A percentile compares a stretch with the other conserved stretches of the same genome.
Conservation (phyloP, 2,329 filamentous ascomycete species). For the Arthroderma sp. region DNA sequence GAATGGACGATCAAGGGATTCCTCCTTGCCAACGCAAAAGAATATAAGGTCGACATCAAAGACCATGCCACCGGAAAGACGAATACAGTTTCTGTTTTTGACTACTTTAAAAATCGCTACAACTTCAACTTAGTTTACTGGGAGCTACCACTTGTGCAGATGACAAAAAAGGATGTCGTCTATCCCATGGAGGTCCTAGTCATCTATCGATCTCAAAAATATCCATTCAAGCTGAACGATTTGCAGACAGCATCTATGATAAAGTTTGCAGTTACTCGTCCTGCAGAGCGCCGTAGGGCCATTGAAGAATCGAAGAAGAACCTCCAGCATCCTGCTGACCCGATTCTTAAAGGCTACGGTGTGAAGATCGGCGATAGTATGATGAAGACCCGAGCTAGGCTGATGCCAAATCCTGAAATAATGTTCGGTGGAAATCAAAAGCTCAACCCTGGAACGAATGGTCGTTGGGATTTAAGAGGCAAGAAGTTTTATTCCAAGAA, state of each 20-base stretch:
- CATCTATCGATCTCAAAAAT: slow-evolving; percentile 45
- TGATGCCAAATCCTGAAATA: slow-evolving; percentile 61
- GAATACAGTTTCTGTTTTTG: slow-evolving; percentile 46
- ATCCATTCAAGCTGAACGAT: slow-evolving; percentile 47
- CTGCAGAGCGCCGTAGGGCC: slow-evolving; percentile 52
- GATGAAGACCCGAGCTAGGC: slow-evolving; percentile 54
- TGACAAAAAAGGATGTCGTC: slow-evolving; percentile 43
- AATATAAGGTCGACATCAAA: slow-evolving; percentile 34
- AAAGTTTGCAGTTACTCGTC: slow-evolving; percentile 75
- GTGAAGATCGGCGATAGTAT: slow-evolving; percentile 55
- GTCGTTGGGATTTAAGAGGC: slow-evolving; percentile 77
- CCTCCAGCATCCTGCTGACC: slow-evolving; percentile 57
- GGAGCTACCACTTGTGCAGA: slow-evolving; percentile 45
- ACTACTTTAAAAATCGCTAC: slow-evolving; percentile 46
- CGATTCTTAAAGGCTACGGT: slow-evolving; percentile 59
- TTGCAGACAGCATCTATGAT: slow-evolving; percentile 74
- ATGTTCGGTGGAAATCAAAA: slow-evolving; percentile 48
- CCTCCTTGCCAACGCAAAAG: slow-evolving; percentile 30
- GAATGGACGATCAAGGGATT: slow-evolving; percentile 43
- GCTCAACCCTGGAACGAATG: slow-evolving; percentile 51
- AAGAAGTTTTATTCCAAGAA: slow-evolving; percentile 66
- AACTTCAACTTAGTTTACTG: slow-evolving; percentile 35
- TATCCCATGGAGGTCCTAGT: slow-evolving; percentile 47
- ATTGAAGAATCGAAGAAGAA: slow-evolving; percentile 57
- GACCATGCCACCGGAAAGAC: slow-evolving; percentile 29